phyloP scores from a whole-genome alignment of 306 rosid genomes.

The Alnus glutinosa region DNA sequence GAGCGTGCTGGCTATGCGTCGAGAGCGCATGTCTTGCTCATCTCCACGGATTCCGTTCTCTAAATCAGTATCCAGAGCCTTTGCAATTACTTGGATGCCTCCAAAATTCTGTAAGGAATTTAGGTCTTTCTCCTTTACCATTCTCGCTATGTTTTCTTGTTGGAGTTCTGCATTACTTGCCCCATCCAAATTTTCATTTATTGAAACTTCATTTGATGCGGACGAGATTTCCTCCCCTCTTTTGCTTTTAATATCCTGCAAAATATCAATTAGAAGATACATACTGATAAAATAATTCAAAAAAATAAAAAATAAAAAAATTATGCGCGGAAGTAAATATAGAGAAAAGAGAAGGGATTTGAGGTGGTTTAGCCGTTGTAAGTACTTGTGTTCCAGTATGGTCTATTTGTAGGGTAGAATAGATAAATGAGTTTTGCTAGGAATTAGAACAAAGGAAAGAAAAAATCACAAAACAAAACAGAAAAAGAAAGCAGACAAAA shows the following conservation, averaged over 20 bases:
- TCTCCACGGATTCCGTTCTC: constrained; percentile 1
- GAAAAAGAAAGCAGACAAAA: no score
- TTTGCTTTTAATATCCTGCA: not conserved
- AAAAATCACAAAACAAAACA: no score
- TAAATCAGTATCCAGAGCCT: constrained; percentile 17
- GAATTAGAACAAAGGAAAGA: no score
- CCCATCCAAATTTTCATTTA: not conserved
- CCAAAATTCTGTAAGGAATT: constrained; percentile 15
- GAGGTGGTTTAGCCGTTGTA: no score
- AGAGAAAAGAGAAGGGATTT: no score
- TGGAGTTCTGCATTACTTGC: constrained; percentile 16
- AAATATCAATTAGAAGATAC: no score
- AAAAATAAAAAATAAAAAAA: no score
- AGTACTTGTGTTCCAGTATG: no score
- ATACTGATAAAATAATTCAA: no score
- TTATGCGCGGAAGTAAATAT: no score
- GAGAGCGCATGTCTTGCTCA: not conserved
- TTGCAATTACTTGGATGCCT: constrained; percentile 19
- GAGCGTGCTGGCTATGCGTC: not conserved
- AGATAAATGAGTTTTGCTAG: no score
- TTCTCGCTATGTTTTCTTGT: not conserved
- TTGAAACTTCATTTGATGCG: not conserved
- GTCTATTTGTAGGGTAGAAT: no score
- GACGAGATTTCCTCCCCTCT: not conserved
- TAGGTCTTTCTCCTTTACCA: not conserved